Percentiles rank a stretch among this genome's conserved stretches.
Evolutionary conservation across 768 basidiomycete genomes (phyloP).

Genomic region (Paxillus involutus): DNA sequence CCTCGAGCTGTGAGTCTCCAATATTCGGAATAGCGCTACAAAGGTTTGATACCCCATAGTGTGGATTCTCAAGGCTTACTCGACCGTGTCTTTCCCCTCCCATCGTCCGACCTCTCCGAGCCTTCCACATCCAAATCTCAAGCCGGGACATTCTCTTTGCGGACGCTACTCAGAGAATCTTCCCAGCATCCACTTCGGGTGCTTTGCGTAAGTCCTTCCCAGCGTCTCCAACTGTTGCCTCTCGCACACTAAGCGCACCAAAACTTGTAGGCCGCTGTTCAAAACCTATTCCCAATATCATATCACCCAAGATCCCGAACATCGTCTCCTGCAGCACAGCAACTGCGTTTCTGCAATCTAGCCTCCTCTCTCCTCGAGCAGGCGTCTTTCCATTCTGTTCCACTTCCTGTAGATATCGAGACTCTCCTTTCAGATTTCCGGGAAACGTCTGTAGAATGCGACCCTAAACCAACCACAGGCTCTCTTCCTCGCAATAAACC

Average conservation of each 20-base stretch:
- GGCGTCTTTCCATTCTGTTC: constrained; percentile 49
- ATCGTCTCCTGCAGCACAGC: constrained; percentile 64
- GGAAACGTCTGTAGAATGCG: constrained; percentile 21
- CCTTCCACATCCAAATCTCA: constrained; percentile 40
- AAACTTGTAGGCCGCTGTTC: constrained; percentile 53
- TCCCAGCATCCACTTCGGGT: constrained; percentile 53
- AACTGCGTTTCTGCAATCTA: constrained; percentile 72
- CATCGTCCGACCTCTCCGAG: constrained; percentile 36
- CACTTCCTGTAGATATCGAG: constrained; percentile 46
- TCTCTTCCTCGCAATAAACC: constrained; percentile 24
- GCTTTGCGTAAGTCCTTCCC: constrained; percentile 48
- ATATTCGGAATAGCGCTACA: not conserved
- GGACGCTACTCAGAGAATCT: constrained; percentile 54
- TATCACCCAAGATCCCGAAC: constrained; percentile 63
- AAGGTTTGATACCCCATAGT: constrained; percentile 33
- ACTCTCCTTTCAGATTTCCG: constrained; percentile 38
- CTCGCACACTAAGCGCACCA: constrained; percentile 4
- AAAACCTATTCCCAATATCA: constrained; percentile 67
- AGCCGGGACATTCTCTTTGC: constrained; percentile 46
- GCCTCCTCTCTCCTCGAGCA: constrained; percentile 73
- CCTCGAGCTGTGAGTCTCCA: constrained; percentile 48
- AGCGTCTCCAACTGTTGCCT: constrained; percentile 11
- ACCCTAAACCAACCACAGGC: constrained; percentile 19
- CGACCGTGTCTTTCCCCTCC: constrained; percentile 73
- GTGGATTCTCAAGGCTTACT: constrained; percentile 74